Evolutionary conservation across 75 land plant genomes (phyloP), one percentile per base, ranked within the genome.

Genomic region (Sequoia sempervirens): DNA sequence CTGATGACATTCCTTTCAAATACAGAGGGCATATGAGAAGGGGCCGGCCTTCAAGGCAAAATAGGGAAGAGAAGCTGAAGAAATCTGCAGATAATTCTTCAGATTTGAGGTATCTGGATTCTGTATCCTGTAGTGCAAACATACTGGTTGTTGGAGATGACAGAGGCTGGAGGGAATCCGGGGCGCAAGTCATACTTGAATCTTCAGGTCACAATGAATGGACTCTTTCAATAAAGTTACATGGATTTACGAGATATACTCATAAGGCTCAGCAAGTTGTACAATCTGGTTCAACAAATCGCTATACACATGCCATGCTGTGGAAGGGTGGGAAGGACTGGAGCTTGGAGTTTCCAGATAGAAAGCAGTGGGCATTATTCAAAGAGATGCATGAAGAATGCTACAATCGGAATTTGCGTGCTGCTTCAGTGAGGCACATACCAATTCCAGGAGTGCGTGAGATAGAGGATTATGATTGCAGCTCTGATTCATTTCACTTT

Each of bases 291-390:
- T 66, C 90, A 52, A 87, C 90, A 54, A 93, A 93, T 64, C 92
- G 93, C 0, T 92, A 69, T 78, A 90, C 93, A 3, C 95, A 93
- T 89, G 95, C 91, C 68, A 93, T 93, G 92, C 90, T 93, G 90
- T 97, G 99, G 99, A 96, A 91, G 84, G 98, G 98, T 79, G 98
- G 92, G 80, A 93, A 93, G 61, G 98, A 91, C 40, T 97, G 99
- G 99, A 90, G 70, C 41, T 85, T 97, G 81, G 99, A 97, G 86
- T 97, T 97, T 88, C 80, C 85, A 26, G 94, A 97, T 83, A 88
- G 93, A 82, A 91, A 88, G 58, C 96, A 97, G 80, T 97, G 98
- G 98, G 70, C 83, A 76, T 79, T 92, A 43, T 97, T 97, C 83
- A 96, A 94, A 82, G 93, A 91, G 75, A 86, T 96, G 92, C 95